Base-by-base conservation (phyloP, 345 rosid genomes). In the Populus deltoides region DNA sequence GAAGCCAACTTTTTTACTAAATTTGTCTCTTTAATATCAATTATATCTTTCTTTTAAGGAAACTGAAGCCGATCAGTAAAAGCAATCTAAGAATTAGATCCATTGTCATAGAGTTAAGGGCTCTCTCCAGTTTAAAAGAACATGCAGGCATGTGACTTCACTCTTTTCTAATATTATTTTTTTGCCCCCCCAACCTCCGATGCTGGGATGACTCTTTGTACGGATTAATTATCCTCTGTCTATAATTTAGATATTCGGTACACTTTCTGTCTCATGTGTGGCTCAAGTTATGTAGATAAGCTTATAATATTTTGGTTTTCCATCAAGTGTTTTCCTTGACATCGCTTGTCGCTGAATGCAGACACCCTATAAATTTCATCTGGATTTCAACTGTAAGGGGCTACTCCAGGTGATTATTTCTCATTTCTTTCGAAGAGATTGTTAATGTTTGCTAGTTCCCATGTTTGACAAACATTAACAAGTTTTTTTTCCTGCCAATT, bases 321-420 rank as follows among this genome's bases (percentile, higher is more conserved):
- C 22, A 18, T 53, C 75, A 13, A 69, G 11, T n/a, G 43, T 51
- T 27, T 51, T 72, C 66, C 47, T 18, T 51, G 22, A 72, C 39
- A 59, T 47, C 3, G 67, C 16, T 10, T 45, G 24, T 27, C 5
- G n/a, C 55, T 39, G 41, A 65, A 55, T 76, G 33, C 73, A 66
- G 83, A 68, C 71, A 66, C 77, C 38, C 45, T 7, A 15, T n/a
- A 65, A 33, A 69, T n/a, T 24, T 69, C 45, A 27, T 35, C 66
- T n/a, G 27, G 31, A 72, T 13, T 73, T 53, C 47, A 33, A 62
- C 13, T n/a, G 31, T 15, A 57, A 49, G 68, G 63, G 36, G 55
- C 57, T 36, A 16, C 33, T 36, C 25, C 18, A 66, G 76, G 70
- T 81, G 68, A 45, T 38, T 39, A 8, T 66, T 57, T 59, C 33